These are phyloP conservation scores for Saturnispora bothae DNA, from an alignment of 805 yeast genomes.

Conservation along the genomic window DNA sequence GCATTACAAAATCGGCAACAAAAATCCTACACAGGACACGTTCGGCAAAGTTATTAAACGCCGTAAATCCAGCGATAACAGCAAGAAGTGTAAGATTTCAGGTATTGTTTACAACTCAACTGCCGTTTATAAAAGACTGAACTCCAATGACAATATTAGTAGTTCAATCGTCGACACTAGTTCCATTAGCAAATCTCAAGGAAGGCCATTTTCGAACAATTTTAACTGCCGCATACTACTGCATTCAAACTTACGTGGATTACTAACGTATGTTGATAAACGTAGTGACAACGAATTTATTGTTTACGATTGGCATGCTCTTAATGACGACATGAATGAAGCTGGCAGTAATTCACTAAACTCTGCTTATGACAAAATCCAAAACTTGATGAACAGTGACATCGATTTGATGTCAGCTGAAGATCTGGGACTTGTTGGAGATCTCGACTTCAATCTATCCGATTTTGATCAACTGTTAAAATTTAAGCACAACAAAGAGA, in stretches of 20 bases:
- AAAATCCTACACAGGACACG: background rate
- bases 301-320: conserved; percentile 14
- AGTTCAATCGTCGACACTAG: background rate
- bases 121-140: conserved; percentile 20
- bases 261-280: conserved; percentile 20
- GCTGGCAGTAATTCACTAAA: background rate
- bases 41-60: background rate
- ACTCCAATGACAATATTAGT: conserved; percentile 10
- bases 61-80: background rate
- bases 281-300: conserved; percentile 14
- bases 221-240: conserved; percentile 22
- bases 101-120: conserved; percentile 20
- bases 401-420: conserved; percentile 9
- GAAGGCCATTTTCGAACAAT: conserved; percentile 27
- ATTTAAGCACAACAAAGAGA: background rate
- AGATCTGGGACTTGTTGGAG: background rate
- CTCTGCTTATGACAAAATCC: background rate
- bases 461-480: conserved; percentile 5
- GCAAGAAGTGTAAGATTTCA: conserved; percentile 16
- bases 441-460: conserved; percentile 6
- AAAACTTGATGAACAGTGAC: conserved; percentile 1
- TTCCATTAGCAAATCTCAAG: conserved; percentile 21
- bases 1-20: conserved; percentile 17
- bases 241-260: conserved; percentile 19
- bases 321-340: background rate